A percentile compares a stretch with the other conserved stretches of the same genome.
Conservation (phyloP, 1,139 yeast species). For the Casaregolazyma lundiana region DNA sequence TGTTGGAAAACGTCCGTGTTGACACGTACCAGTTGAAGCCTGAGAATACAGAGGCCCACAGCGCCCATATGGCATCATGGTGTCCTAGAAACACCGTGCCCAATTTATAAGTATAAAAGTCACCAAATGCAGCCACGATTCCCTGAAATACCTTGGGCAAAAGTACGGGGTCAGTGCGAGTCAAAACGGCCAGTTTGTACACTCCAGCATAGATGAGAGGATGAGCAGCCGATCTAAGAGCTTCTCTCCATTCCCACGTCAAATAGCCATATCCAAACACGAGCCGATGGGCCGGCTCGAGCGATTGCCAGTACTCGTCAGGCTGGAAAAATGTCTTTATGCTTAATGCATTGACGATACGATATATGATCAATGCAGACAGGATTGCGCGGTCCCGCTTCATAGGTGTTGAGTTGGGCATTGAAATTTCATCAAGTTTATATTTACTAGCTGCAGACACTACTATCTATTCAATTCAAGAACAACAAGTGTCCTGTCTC, state of each 20-base stretch:
- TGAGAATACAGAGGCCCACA: conserved; percentile 56
- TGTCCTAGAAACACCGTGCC: conserved; percentile 31
- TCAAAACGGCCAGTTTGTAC: conserved; percentile 31
- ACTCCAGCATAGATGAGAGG: conserved; percentile 61
- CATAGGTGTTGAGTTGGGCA: not conserved
- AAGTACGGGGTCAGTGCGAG: conserved; percentile 27
- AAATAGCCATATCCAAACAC: conserved; percentile 77
- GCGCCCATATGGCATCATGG: conserved; percentile 39
- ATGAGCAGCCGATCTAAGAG: conserved; percentile 71
- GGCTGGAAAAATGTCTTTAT: conserved; percentile 85
- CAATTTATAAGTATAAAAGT: conserved; percentile 52
- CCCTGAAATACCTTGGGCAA: conserved; percentile 71
- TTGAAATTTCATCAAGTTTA: not conserved
- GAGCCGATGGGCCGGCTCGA: conserved; percentile 82
- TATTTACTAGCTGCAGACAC: too few species aligned
- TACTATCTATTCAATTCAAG: too few species aligned
- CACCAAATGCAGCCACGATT: conserved; percentile 66
- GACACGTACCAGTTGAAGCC: conserved; percentile 80
- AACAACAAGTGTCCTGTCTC: too few species aligned
- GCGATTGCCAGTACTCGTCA: conserved; percentile 88
- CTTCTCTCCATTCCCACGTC: conserved; percentile 93
- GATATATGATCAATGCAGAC: conserved; percentile 30
- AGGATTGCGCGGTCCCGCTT: conserved; percentile 10
- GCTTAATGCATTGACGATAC: conserved; percentile 61
- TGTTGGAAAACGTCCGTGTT: conserved; percentile 83